A percentile compares a stretch with the other conserved stretches of the same genome.
Evolutionary conservation across 768 basidiomycete genomes (phyloP).

Genomic region (Sporobolomyces pararoseus): DNA sequence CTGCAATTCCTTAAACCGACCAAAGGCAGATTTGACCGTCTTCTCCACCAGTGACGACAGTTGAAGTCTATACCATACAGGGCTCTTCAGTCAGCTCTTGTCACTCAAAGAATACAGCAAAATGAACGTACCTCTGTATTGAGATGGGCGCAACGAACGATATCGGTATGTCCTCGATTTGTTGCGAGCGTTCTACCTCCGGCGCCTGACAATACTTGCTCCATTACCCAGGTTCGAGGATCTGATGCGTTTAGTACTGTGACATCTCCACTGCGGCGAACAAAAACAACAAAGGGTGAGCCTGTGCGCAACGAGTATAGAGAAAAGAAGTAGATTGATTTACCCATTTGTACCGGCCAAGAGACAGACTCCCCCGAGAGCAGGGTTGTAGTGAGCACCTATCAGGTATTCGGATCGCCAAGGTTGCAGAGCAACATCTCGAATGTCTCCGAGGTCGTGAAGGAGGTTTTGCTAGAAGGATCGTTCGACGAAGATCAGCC

Average conservation of each 20-base stretch:
- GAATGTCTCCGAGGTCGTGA: constrained; percentile 42
- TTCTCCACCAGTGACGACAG: constrained; percentile 42
- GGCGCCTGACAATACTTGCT: constrained; percentile 35
- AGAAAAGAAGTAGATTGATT: neutral
- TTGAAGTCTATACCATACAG: constrained; percentile 18
- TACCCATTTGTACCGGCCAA: constrained; percentile 39
- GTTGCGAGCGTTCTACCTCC: constrained; percentile 25
- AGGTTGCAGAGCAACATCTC: constrained; percentile 40
- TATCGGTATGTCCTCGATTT: constrained; percentile 42
- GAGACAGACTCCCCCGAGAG: constrained; percentile 38
- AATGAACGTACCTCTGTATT: constrained; percentile 20
- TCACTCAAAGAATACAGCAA: neutral
- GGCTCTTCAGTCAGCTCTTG: neutral
- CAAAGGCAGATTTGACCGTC: constrained; percentile 44
- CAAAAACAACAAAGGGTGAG: neutral
- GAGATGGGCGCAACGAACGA: constrained; percentile 39
- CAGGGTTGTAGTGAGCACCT: constrained; percentile 31
- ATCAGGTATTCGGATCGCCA: constrained; percentile 45
- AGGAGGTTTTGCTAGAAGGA: constrained; percentile 38
- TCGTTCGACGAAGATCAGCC: neutral
- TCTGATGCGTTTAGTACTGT: constrained; percentile 38
- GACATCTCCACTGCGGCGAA: constrained; percentile 33
- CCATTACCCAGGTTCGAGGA: constrained; percentile 36
- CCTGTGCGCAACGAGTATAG: no score
- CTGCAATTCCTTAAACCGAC: constrained; percentile 16